Evolutionary conservation across 805 yeast species (phyloP), one percentile per base, ranked within the genome.

Genomic region (Grigorovia transvaalensis): DNA sequence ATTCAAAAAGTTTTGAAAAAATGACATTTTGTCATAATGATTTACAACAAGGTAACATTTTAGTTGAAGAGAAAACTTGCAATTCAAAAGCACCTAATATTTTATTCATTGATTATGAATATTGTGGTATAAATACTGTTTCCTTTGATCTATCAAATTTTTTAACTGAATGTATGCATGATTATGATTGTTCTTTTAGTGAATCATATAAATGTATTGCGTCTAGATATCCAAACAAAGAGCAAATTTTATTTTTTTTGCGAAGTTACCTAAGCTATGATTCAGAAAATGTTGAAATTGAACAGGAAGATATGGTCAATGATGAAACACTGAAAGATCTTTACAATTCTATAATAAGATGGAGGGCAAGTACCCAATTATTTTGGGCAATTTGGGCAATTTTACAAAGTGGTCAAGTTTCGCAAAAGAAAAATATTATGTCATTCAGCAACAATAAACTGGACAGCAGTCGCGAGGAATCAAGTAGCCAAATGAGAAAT

Each of bases 121-220:
- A 89, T 67, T 80, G 95, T 1, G 96, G 96, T 0, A 80, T 91
- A 13, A 89, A 89, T 62, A 70, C 81, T 46, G 85, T 93, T 1
- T 93, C 90, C 1, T 86, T 74, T 64, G 98, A 90, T 65, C 78
- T 90, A 51, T 88, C 88, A 13, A 89, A 90, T 68, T 97, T 89
- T 69, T 85, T 91, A 59, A 78, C 85, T 54, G 98, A 90, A 70
- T 90, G 97, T 96, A 90, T 89, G 96, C 77, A 86, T 46, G 87
- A 90, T 70, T 90, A 89, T 64, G 86, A 84, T 63, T 43, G 43
- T 2, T 53, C 56, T 40, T 19, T n/a, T 13, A 20, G 49, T 1
- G 79, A 82, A 57, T 75, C 80, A 1, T 70, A 71, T n/a, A 68
- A 74, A 12, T 63, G 72, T 43, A 60, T 61, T 51, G 75, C 80